phyloP scores from a whole-genome alignment of 345 rosid species.

The Lepidium didymum region DNA sequence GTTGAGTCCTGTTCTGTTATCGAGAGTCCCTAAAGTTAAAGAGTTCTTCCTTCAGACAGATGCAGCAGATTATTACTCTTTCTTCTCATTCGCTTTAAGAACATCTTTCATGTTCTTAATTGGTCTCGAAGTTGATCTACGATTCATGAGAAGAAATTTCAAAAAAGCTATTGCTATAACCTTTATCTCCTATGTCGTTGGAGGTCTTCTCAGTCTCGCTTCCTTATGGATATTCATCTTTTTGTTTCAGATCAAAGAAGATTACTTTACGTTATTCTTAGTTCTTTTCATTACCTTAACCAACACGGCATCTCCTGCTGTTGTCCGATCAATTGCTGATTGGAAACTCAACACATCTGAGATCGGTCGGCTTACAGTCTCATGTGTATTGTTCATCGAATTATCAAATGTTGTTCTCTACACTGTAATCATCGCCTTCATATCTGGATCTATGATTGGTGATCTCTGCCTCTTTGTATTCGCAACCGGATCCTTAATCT shows the following conservation, averaged over 20 bases:
- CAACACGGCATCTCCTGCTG: conserved; percentile 68
- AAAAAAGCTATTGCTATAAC: conserved; percentile 38
- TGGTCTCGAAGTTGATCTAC: conserved; percentile 60
- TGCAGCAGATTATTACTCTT: conserved; percentile 45
- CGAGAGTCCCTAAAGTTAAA: conserved; percentile 35
- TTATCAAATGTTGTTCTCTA: conserved; percentile 38
- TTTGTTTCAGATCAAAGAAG: conserved; percentile 13
- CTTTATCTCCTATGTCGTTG: conserved; percentile 31
- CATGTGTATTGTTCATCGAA: conserved; percentile 51
- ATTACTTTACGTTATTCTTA: conserved; percentile 19
- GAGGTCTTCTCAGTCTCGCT: conserved; percentile 35
- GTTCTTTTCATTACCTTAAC: conserved; percentile 38
- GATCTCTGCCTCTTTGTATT: conserved; percentile 26
- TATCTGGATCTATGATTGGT: conserved; percentile 21
- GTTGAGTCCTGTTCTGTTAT: conserved; percentile 59
- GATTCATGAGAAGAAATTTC: conserved; percentile 46
- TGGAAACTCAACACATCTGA: conserved; percentile 63
- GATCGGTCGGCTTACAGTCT: conserved; percentile 55
- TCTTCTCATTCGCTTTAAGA: conserved; percentile 43
- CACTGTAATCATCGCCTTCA: conserved; percentile 17
- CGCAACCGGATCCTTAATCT: conserved; percentile 26
- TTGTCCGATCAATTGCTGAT: conserved; percentile 55
- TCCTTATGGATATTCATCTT: conserved; percentile 29
- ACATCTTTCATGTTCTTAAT: conserved; percentile 73
- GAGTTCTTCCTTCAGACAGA: conserved; percentile 49